Base-by-base conservation (phyloP, 805 yeast species). In the Monosporozyma aquatica region DNA sequence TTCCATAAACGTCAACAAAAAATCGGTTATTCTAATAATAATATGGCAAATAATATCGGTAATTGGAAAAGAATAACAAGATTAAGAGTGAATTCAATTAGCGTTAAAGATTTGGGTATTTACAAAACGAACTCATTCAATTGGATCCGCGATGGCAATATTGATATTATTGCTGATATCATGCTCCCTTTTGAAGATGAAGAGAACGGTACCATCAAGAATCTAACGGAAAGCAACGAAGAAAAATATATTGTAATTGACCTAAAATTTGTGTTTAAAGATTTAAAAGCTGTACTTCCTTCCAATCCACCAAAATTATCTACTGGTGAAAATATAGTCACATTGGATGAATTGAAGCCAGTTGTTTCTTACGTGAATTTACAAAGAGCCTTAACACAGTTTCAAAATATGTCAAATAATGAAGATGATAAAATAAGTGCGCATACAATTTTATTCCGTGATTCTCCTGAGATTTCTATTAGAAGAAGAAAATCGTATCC, bases 141-240 rank as follows among this genome's bases (percentile, higher is more conserved):
- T 53, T 84, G 92, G 94, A 60, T 84, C 10, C 71, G 72, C 21
- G 76, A 76, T 37, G 90, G 92, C 4, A 76, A 77, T 49, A 77
- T 80, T 4, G 87, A 82, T 44, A 63, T 84, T 4, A 65, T 72
- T 14, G 83, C 86, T 3, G 92, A 84, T 61, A 74, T 84, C 17
- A 77, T 80, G 73, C 66, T 83, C 24, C 92, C 94, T 1, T 67
- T 64, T 24, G 69, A 69, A 17, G 67, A 66, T n/a, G 62, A 56
- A 1, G 51, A 52, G 13, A 54, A 50, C 0, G 48, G 44, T 17
- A 37, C 29, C 3, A 32, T 38, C 38, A 11, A 17, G 13, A 37
- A 37, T 14, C 14, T 35, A 15, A 20, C 11, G 14, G 37, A 33
- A 13, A 70, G 33, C 20, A 33, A 30, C 7, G 43, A 32, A 23